phyloP scores from a whole-genome alignment of 805 yeast species.

The Candida dajiaensis region DNA sequence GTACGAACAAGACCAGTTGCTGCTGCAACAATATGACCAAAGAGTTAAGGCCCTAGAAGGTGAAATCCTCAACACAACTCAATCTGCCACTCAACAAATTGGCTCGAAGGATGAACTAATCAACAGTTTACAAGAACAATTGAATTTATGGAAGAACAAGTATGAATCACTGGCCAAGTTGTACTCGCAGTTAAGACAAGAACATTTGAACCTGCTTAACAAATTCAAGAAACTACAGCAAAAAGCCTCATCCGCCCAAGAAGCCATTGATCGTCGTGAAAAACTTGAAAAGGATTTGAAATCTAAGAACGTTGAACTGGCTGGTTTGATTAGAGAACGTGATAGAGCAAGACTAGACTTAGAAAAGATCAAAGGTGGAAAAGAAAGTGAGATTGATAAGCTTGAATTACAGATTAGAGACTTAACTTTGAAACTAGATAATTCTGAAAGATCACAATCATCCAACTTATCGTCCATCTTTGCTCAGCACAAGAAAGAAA shows the following conservation, averaged over 20 bases:
- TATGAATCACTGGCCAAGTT: slow-evolving; percentile 86
- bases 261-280: slow-evolving; percentile 79
- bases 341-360: slow-evolving; percentile 83
- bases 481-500: slow-evolving; percentile 57
- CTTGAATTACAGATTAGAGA: slow-evolving; percentile 61
- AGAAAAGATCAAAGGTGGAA: slow-evolving; percentile 61
- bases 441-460: slow-evolving; percentile 56
- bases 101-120: slow-evolving; percentile 73
- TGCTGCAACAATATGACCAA: slow-evolving; percentile 82
- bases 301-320: slow-evolving; percentile 79
- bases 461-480: slow-evolving; percentile 55
- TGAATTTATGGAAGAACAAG: slow-evolving; percentile 73
- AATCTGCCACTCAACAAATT: slow-evolving; percentile 65
- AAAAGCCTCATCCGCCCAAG: slow-evolving; percentile 86
- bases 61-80: slow-evolving; percentile 56
- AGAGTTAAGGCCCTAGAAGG: slow-evolving; percentile 76
- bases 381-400: slow-evolving; percentile 58
- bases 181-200: slow-evolving; percentile 87
- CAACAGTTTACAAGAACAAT: slow-evolving; percentile 64
- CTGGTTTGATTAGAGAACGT: slow-evolving; percentile 83
- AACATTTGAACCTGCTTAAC: slow-evolving; percentile 72
- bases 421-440: slow-evolving; percentile 49
- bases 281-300: slow-evolving; percentile 76
- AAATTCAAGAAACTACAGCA: slow-evolving; percentile 79
- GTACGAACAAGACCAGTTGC: slow-evolving; percentile 76